Percentiles rank a stretch among this genome's conserved stretches.
phyloP scores from a whole-genome alignment of 805 yeast species.

The Candida qinlingensis region DNA sequence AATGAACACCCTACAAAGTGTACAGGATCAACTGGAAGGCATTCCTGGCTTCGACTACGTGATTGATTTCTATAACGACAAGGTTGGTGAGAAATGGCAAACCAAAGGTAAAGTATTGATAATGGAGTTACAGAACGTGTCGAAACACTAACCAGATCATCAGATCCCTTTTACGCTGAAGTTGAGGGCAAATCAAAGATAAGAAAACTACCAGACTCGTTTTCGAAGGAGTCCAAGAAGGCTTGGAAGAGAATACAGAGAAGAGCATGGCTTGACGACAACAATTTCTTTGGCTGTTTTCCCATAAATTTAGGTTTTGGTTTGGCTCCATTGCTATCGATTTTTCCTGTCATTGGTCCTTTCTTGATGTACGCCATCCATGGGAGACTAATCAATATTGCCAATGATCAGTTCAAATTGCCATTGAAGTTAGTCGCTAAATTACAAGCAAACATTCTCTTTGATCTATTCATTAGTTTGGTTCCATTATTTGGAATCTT shows the following conservation, averaged over 20 bases:
- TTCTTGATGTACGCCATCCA: slow-evolving; percentile 74
- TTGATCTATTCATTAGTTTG: slow-evolving; percentile 70
- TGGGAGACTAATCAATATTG: slow-evolving; percentile 56
- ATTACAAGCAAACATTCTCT: slow-evolving; percentile 67
- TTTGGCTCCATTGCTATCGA: slow-evolving; percentile 62
- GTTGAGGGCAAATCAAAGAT: slow-evolving; percentile 49
- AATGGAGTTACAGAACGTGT: not conserved
- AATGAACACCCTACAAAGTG: slow-evolving; percentile 19
- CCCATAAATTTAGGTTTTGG: slow-evolving; percentile 76
- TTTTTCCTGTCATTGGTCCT: slow-evolving; percentile 86
- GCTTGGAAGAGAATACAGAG: slow-evolving; percentile 70
- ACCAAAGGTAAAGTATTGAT: slow-evolving; percentile 32
- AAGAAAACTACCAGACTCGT: slow-evolving; percentile 54
- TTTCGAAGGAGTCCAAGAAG: slow-evolving; percentile 53
- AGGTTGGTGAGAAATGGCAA: slow-evolving; percentile 60
- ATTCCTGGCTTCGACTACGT: slow-evolving; percentile 56
- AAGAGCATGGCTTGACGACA: slow-evolving; percentile 85
- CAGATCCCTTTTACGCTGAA: slow-evolving; percentile 58
- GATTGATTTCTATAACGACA: slow-evolving; percentile 57
- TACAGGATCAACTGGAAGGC: slow-evolving; percentile 33
- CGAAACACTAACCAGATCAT: not conserved
- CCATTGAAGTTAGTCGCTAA: slow-evolving; percentile 59
- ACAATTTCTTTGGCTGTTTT: slow-evolving; percentile 74
- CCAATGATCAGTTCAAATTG: slow-evolving; percentile 49
- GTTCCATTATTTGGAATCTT: slow-evolving; percentile 79